Base-by-base conservation (phyloP, 176 grass and related monocot genomes). In the Elymus sibiricus region DNA sequence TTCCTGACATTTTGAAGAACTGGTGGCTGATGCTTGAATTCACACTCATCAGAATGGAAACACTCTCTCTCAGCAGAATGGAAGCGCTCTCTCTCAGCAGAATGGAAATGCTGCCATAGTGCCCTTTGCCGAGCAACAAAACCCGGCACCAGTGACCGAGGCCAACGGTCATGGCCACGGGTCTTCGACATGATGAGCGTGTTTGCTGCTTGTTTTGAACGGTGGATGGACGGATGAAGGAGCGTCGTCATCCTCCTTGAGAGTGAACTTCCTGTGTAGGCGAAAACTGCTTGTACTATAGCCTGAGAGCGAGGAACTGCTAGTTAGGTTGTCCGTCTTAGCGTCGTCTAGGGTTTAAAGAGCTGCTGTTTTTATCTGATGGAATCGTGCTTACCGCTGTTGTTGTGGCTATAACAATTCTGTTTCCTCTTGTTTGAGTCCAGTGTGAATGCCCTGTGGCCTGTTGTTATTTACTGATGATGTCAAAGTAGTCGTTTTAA, bases 111-210 rank as follows among this genome's bases (percentile, higher is more conserved):
- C 16, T 64, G 69, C 85, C 27, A 26, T 40, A 44, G 70, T 32
- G 40, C 29, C 86, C n/a, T 27, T 60, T 11, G 39, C 70, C 1
- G 83, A 78, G 61, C 83, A 73, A 80, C 80, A 90, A 70, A 83
- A 59, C 59, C 56, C 86, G 39, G 60, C 70, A 65, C 26, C 42
- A 28, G 58, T 46, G 29, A 77, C 70, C 14, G 49, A 53, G 5
- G 66, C 42, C 62, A 95, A 95, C 74, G 88, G 89, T 17, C 91
- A 92, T 7, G 86, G 86, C 13, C 91, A 92, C 8, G 72, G 83
- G 1, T 40, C 70, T 24, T 88, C 51, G 4, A 64, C 76, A 12
- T 89, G 77, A 12, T 89, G 80, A 91, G 72, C 35, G 9, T 12
- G 47, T 64, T 38, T 24, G 37, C 44, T 56, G 70, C 74, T 24